Evolutionary conservation across 805 yeast species (phyloP).

Genomic region (Metschnikowia henanensis): DNA sequence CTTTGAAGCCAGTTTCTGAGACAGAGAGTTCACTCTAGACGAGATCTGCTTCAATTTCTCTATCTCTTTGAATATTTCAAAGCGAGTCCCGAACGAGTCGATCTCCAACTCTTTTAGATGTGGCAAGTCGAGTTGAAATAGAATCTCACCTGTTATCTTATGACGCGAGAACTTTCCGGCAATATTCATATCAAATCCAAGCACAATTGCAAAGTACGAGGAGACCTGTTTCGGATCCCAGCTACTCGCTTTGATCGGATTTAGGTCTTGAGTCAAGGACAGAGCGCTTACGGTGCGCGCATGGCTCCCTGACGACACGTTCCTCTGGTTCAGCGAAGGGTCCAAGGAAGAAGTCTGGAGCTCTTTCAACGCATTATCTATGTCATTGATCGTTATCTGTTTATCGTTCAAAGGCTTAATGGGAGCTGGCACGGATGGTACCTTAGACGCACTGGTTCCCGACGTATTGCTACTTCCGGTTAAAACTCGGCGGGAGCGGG

Average conservation of each 20-base stretch:
- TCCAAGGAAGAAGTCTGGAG: constrained; percentile 33
- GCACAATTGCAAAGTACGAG: constrained; percentile 61
- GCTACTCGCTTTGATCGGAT: constrained; percentile 48
- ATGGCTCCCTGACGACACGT: constrained; percentile 1
- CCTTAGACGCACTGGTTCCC: constrained; percentile 12
- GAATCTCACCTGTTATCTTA: constrained; percentile 83
- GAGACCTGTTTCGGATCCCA: constrained; percentile 93
- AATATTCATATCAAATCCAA: constrained; percentile 74
- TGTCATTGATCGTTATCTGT: constrained; percentile 57
- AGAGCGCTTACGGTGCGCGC: constrained; percentile 12
- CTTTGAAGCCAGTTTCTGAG: background rate
- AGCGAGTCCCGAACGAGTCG: constrained; percentile 90
- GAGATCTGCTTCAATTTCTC: constrained; percentile 53
- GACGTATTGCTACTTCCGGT: constrained; percentile 14
- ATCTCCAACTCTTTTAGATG: constrained; percentile 92
- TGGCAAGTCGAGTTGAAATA: constrained; percentile 81
- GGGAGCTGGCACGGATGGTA: constrained; percentile 8
- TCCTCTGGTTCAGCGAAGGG: constrained; percentile 12
- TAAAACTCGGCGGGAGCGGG: constrained; percentile 56
- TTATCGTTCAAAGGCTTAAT: constrained; percentile 5
- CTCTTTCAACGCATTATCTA: constrained; percentile 71
- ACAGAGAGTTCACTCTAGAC: constrained; percentile 5
- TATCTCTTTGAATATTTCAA: constrained; percentile 87
- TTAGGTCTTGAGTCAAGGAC: constrained; percentile 29
- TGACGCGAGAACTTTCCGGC: constrained; percentile 82